Evolutionary conservation across 495 filamentous ascomycete genomes (phyloP).

Genomic region (Darksidea phi): DNA sequence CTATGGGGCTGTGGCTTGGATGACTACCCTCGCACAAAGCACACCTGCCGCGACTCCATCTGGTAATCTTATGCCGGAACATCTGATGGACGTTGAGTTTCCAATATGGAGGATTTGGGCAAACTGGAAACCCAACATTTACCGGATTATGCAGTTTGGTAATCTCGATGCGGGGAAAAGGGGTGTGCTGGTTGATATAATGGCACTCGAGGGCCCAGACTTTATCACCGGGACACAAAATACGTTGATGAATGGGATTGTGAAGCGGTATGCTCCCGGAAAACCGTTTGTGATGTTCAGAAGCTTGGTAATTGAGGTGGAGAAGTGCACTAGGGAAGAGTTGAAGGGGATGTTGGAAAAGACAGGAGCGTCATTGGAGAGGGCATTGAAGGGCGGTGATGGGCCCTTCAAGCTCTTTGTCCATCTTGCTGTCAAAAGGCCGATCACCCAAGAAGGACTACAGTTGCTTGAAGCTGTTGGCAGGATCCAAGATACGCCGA

Average conservation of each 20-base stretch:
- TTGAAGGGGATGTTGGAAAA: conserved; percentile 12
- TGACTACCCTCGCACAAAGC: conserved; percentile 9
- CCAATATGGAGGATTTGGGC: conserved; percentile 30
- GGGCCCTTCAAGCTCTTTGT: conserved; percentile 24
- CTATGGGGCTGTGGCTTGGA: conserved; percentile 11
- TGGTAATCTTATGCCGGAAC: conserved; percentile 10
- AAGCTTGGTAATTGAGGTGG: conserved; percentile 22
- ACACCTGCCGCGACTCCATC: conserved; percentile 9
- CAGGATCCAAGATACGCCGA: conserved; percentile 14
- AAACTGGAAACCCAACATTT: conserved; percentile 25
- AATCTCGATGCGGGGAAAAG: conserved; percentile 7
- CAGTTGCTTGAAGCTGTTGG: conserved; percentile 19
- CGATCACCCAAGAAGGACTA: conserved; percentile 18
- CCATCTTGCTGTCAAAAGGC: conserved; percentile 11
- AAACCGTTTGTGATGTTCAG: conserved; percentile 11
- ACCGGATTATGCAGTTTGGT: conserved; percentile 11
- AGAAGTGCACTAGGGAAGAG: conserved; percentile 9
- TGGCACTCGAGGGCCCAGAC: conserved; percentile 33
- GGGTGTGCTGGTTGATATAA: conserved; percentile 21
- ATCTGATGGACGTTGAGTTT: conserved; percentile 23
- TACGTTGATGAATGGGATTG: conserved; percentile 21
- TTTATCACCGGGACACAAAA: conserved; percentile 19
- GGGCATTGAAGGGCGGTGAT: conserved; percentile 1
- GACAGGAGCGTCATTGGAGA: conserved; percentile 6
- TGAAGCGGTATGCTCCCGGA: conserved; percentile 14